Base-by-base conservation (phyloP, 306 rosid genomes). In the Vigna angularis region DNA sequence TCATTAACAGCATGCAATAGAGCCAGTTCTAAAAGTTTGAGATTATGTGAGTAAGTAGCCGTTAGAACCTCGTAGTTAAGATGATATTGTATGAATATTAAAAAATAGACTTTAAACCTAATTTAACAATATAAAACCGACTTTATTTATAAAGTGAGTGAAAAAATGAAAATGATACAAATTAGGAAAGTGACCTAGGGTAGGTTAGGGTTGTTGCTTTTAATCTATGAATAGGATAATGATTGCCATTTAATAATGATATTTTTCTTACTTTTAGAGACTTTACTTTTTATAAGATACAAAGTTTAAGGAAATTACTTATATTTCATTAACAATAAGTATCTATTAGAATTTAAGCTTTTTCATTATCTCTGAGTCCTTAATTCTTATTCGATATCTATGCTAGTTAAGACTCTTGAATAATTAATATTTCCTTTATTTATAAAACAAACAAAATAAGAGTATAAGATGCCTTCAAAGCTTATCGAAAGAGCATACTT, bases 21-120 rank as follows among this genome's bases (percentile, higher is more conserved):
- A 69, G 47, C 30, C 24, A 52, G 10, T 66, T 30, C 61, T 55
- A 55, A 42, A 44, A 6, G 40, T 36, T 64, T 53, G 44, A 5
- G 40, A 56, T 40, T 51, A n/a, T 28, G 18, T 49, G 24, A 48
- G 66, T 47, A 36, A 67, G 3, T 58, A 63, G 34, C 26, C 62
- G 59, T 8, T 68, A 63, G 32, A 36, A 70, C 52, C 62, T 18
- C 47, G n/a, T 47, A 13, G 9, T 63, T 75, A 49, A 64, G 48
- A 30, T 45, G 16, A 42, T 42, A 42, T 1, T 1, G 0, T 20
- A 1, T 0, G 22, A 20, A 20, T 20, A 20, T 20, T 20, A 20
- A 20, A 20, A 20, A 20, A 20, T 20, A 20, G 22, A 20, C 22
- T 20, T 20, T 20, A 20, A 20, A 20, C 22, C 22, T 20, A 20